These are phyloP conservation scores for Xanthoconium stramineum DNA, from an alignment of 768 basidiomycete species.

Conservation along the genomic window DNA sequence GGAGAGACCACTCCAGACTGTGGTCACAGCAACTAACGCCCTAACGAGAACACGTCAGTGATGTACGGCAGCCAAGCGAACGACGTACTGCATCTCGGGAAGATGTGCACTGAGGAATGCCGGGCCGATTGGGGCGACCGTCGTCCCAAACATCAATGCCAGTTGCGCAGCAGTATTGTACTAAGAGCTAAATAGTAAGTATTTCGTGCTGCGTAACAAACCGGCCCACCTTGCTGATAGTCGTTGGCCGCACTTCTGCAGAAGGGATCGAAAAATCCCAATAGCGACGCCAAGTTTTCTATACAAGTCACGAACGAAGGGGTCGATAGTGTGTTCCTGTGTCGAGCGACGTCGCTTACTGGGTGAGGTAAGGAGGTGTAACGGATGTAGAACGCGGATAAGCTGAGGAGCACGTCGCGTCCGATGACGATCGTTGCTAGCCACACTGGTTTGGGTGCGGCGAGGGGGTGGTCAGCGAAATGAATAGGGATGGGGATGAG, in stretches of 20 bases:
- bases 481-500: background rate
- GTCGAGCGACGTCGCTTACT: conserved; percentile 38
- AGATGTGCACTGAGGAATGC: conserved; percentile 53
- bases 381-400: conserved; percentile 91
- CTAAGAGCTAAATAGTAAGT: conserved; percentile 35
- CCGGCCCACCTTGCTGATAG: conserved; percentile 78
- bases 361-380: conserved; percentile 87
- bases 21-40: conserved; percentile 84
- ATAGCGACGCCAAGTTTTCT: conserved; percentile 90
- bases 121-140: conserved; percentile 76
- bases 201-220: background rate
- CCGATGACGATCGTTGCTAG: conserved; percentile 85
- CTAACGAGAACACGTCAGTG: conserved; percentile 39
- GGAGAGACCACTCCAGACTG: conserved; percentile 86
- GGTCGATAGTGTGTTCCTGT: background rate
- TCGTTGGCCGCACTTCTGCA: conserved; percentile 89
- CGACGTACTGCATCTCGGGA: conserved; percentile 69
- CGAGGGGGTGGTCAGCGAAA: background rate
- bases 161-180: conserved; percentile 93
- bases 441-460: conserved; percentile 53
- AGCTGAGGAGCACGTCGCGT: conserved; percentile 78
- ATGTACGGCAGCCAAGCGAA: background rate
- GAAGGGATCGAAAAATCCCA: conserved; percentile 97
- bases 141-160: conserved; percentile 85
- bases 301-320: conserved; percentile 33